Base-by-base conservation (phyloP, 192 early-diverging fungal genomes). In the Mortierella hygrophila region DNA sequence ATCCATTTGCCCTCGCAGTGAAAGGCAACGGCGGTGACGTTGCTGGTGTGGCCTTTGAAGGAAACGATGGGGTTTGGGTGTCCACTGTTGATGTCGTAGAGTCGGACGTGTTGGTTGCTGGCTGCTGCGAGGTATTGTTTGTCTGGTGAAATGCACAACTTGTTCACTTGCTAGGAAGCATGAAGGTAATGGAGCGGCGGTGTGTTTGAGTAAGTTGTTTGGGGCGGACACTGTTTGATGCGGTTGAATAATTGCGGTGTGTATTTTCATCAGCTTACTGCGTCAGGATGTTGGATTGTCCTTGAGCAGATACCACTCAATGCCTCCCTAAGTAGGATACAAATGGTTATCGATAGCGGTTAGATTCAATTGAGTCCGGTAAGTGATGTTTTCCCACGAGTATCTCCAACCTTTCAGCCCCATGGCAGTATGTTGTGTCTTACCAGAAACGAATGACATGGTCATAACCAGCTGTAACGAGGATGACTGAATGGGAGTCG, bases 51-150 rank as follows among this genome's bases (percentile, higher is more conserved):
- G 16, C 91, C 92, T 54, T 91, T 93, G 90, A 93, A 94, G 1
- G 90, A 91, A n/a, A 89, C 68, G 38, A 93, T 88, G 15, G 96
- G 94, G 81, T 94, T 95, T 29, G 94, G 92, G 76, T 97, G 94
- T 76, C 90, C 91, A 21, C 93, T 93, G 74, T 95, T 95, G 72
- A 97, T 96, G 77, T 97, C 96, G 78, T 96, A 97, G 44, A 97
- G 83, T 70, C 95, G 90, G 44, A 97, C 93, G 88, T 93, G 92
- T 74, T 96, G 96, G 77, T 97, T 96, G 92, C 95, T 96, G 38
- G 96, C 96, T 16, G 97, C 97, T 20, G 94, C 97, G 21, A 97
- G 84, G 82, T 93, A 95, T 32, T 96, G 91, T 77, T 97, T 97
- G 83, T 97, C 97, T 11, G 96, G 96, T 18, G 97, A 97, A 16